These are phyloP conservation scores for Paecilomyces dactylethromorphus DNA, from an alignment of 2,329 filamentous ascomycete species.

Conservation along the genomic window DNA sequence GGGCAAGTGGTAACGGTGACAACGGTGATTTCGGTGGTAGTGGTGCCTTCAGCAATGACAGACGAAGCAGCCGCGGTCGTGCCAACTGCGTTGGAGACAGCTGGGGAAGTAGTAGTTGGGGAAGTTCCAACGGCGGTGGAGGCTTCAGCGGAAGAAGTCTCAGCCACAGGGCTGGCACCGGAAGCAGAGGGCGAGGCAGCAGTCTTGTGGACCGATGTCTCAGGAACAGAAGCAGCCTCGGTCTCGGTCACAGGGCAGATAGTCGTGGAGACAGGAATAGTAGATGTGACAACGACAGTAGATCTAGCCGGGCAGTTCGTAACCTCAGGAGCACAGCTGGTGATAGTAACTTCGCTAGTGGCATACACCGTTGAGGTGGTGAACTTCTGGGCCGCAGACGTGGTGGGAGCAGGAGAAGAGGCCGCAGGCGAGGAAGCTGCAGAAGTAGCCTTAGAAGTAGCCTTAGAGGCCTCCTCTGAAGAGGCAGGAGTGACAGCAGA, in stretches of 20 bases:
- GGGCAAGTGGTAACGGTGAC: conserved; percentile 25
- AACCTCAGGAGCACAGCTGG: conserved; percentile 32
- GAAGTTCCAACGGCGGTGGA: conserved; percentile 7
- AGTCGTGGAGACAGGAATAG: conserved; percentile 53
- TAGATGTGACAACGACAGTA: conserved; percentile 47
- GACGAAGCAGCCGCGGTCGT: conserved; percentile 2
- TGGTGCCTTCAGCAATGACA: conserved; percentile 9
- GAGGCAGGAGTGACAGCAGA: conserved; percentile 11
- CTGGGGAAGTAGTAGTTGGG: conserved; percentile 9
- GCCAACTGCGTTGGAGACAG: conserved; percentile 6
- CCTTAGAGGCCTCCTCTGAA: not conserved
- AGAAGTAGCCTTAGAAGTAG: conserved; percentile 17
- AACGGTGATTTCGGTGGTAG: conserved; percentile 20
- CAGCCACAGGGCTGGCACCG: conserved; percentile 44
- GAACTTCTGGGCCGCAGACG: conserved; percentile 13
- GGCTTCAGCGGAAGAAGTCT: conserved; percentile 7
- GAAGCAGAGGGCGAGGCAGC: conserved; percentile 3
- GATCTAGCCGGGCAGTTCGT: conserved; percentile 48
- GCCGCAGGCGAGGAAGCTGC: conserved; percentile 1
- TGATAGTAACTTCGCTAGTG: conserved; percentile 32
- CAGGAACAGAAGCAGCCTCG: conserved; percentile 18
- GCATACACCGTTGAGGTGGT: conserved; percentile 33
- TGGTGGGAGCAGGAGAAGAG: conserved; percentile 5
- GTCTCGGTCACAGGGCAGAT: conserved; percentile 45
- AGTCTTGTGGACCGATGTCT: not conserved